phyloP scores from a whole-genome alignment of 2,329 filamentous ascomycete genomes.

The Celoporthe dispersa region DNA sequence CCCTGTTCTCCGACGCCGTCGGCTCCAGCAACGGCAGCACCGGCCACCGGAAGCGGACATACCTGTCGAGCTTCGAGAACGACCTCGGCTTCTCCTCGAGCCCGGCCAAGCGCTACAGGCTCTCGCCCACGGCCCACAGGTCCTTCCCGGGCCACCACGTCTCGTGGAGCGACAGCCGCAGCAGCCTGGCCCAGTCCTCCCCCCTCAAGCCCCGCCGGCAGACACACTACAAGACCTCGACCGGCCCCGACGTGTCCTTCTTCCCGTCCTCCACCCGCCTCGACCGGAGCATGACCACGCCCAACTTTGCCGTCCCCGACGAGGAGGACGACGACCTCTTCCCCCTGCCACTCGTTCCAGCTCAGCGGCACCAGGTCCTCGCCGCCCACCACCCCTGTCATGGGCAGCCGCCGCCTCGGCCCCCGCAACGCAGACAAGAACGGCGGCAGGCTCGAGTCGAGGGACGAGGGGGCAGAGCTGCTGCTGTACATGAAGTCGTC shows the following conservation, averaged over 20 bases:
- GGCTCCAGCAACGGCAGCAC: constrained; percentile 71
- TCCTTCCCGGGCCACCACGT: constrained; percentile 55
- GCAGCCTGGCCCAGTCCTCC: constrained; percentile 75
- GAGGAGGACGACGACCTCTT: constrained; percentile 86
- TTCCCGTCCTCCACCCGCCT: constrained; percentile 73
- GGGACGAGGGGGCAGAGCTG: constrained; percentile 81
- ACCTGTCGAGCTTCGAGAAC: constrained; percentile 62
- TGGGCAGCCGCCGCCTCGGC: constrained; percentile 59
- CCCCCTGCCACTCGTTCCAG: constrained; percentile 76
- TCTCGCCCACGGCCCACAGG: constrained; percentile 65
- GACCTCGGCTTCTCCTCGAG: constrained; percentile 55
- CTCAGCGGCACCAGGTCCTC: constrained; percentile 63
- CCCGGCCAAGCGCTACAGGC: constrained; percentile 72
- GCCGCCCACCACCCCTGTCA: constrained; percentile 84
- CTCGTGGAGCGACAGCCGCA: constrained; percentile 76
- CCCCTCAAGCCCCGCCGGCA: constrained; percentile 79
- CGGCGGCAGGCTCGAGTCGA: constrained; percentile 47
- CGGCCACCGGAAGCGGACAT: constrained; percentile 67
- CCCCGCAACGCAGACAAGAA: constrained; percentile 51
- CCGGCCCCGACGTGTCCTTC: constrained; percentile 77
- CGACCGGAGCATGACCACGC: constrained; percentile 63
- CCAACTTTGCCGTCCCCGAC: constrained; percentile 65
- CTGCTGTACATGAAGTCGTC: constrained; percentile 88
- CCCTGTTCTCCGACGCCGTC: constrained; percentile 86
- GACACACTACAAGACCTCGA: constrained; percentile 73